Evolutionary conservation across 805 yeast genomes (phyloP).

Genomic region (Candida succiphila): DNA sequence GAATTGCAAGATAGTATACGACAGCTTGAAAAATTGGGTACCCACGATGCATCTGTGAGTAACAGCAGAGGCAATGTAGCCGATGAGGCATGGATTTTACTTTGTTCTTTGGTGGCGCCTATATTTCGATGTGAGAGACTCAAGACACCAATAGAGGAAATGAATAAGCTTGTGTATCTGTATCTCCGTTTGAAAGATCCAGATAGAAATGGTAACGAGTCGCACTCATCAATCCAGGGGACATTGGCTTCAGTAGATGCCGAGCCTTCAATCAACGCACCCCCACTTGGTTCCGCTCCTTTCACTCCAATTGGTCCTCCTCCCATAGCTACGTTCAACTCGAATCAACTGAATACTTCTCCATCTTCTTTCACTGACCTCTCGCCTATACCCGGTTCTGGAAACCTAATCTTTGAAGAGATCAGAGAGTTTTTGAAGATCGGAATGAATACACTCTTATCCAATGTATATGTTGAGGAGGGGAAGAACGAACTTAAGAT

Average conservation of each 20-base stretch:
- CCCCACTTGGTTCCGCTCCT: background rate
- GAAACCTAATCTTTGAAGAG: constrained; percentile 30
- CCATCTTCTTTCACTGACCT: constrained; percentile 8
- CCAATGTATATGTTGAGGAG: constrained; percentile 18
- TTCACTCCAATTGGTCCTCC: constrained; percentile 14
- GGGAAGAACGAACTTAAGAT: constrained; percentile 18
- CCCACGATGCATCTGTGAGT: constrained; percentile 15
- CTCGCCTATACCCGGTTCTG: constrained; percentile 15
- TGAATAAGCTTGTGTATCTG: constrained; percentile 35
- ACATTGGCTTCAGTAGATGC: background rate
- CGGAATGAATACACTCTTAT: constrained; percentile 26
- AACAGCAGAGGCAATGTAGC: constrained; percentile 30
- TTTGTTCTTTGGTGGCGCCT: constrained; percentile 32
- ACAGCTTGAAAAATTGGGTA: constrained; percentile 18
- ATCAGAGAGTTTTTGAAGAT: constrained; percentile 32
- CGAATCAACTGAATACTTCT: constrained; percentile 6
- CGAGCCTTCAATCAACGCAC: background rate
- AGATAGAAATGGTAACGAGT: constrained; percentile 2
- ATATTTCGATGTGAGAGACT: constrained; percentile 38
- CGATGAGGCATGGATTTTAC: constrained; percentile 40
- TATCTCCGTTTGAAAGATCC: constrained; percentile 18
- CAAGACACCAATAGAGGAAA: constrained; percentile 46
- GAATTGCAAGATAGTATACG: constrained; percentile 20
- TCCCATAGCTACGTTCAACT: constrained; percentile 11
- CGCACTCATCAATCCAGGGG: no score